These are phyloP conservation scores for Backusella psychrophila DNA, from an alignment of 192 early-diverging fungal species.

Conservation along the genomic window DNA sequence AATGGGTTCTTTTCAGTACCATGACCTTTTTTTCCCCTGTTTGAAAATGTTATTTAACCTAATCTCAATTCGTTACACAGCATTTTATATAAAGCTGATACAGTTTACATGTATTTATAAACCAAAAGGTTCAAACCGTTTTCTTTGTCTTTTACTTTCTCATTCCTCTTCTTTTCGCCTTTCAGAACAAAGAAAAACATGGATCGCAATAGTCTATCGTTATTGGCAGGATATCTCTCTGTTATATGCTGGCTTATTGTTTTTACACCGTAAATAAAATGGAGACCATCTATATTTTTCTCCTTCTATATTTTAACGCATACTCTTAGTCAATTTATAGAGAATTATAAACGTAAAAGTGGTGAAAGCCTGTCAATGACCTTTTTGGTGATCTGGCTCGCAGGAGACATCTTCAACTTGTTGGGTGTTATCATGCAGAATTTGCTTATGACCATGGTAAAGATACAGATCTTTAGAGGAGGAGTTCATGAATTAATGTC, in stretches of 20 bases:
- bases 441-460: conserved; percentile 68
- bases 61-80: not conserved
- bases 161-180: not conserved
- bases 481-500: no score
- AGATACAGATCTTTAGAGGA: not conserved
- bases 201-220: conserved; percentile 35
- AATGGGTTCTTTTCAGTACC: not conserved
- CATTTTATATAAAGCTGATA: not conserved
- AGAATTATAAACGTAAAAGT: conserved; percentile 76
- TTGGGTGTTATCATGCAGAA: conserved; percentile 68
- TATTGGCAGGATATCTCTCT: conserved; percentile 62
- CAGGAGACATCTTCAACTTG: conserved; percentile 76
- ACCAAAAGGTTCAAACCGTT: not conserved
- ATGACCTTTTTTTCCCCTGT: not conserved
- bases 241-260: conserved; percentile 80
- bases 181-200: not conserved
- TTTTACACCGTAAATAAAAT: conserved; percentile 64
- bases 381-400: conserved; percentile 75
- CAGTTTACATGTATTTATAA: not conserved
- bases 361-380: conserved; percentile 71
- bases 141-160: not conserved
- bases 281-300: no score
- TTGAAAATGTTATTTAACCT: not conserved
- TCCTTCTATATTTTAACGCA: no score
- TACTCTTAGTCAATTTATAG: conserved; percentile 59